phyloP scores from a whole-genome alignment of 1,139 yeast species.

The Yamadazyma diospyri region DNA sequence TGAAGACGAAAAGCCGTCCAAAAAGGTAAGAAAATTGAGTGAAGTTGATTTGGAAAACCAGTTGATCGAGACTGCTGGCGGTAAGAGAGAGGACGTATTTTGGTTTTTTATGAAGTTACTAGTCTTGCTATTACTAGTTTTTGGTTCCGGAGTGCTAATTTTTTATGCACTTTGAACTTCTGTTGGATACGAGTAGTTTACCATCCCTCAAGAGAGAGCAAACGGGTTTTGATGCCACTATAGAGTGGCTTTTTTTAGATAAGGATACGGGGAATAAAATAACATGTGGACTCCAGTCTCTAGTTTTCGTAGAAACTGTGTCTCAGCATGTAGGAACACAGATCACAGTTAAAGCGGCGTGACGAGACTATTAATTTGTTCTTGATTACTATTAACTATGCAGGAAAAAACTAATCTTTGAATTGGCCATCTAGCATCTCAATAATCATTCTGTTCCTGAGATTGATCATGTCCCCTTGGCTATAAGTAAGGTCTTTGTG shows the following conservation, averaged over 20 bases:
- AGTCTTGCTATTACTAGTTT: constrained; percentile 27
- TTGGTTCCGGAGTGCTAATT: constrained; percentile 35
- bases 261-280: no score
- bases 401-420: no score
- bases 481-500: constrained; percentile 47
- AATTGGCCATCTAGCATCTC: constrained; percentile 26
- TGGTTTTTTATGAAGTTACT: constrained; percentile 31
- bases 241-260: no score
- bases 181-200: no score
- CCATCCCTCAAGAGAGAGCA: no score
- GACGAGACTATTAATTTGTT: no score
- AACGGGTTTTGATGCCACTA: no score
- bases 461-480: constrained; percentile 65
- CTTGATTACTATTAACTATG: no score
- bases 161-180: constrained; percentile 32
- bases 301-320: no score
- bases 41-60: constrained; percentile 38
- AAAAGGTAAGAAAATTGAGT: constrained; percentile 19
- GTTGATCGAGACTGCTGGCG: constrained; percentile 38
- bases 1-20: constrained; percentile 9
- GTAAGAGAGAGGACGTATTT: constrained; percentile 31
- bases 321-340: no score
- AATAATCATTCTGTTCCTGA: constrained; percentile 71
- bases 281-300: no score
- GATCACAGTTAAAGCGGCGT: no score